A percentile compares a stretch with the other conserved stretches of the same genome.
Evolutionary conservation across 2,329 filamentous ascomycete species (phyloP).

Genomic region (Trichophyton mentagrophytes): DNA sequence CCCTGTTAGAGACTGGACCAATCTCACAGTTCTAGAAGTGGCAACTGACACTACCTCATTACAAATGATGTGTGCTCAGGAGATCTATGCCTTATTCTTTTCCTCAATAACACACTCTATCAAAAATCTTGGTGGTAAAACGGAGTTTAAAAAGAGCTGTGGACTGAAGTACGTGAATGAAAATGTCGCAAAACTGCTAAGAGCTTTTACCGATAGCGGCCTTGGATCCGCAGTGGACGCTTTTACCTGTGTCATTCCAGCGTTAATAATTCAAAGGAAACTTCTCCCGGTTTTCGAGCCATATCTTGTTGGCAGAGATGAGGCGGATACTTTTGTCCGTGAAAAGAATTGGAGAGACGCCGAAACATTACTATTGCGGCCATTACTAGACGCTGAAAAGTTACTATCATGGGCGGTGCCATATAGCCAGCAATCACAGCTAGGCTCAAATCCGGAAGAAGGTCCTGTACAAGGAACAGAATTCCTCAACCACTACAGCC

Average conservation of each 20-base stretch:
- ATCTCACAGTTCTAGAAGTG: constrained; percentile 13
- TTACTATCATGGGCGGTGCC: not conserved
- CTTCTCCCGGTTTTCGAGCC: not conserved
- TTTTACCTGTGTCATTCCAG: constrained; percentile 22
- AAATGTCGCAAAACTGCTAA: constrained; percentile 14
- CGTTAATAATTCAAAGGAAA: constrained; percentile 9
- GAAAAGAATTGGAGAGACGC: too few relatives aligned
- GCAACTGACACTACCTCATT: constrained; percentile 17
- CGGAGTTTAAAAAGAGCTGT: constrained; percentile 8
- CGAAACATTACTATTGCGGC: too few relatives aligned
- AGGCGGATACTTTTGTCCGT: too few relatives aligned
- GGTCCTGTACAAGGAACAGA: not conserved
- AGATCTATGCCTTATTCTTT: constrained; percentile 18
- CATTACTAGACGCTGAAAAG: not conserved
- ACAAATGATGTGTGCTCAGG: constrained; percentile 22
- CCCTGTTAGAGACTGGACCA: not conserved
- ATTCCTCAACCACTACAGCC: not conserved
- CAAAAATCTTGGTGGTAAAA: constrained; percentile 10
- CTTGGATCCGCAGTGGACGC: constrained; percentile 23
- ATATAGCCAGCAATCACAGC: not conserved
- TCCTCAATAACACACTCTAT: constrained; percentile 18
- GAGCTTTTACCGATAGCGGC: constrained; percentile 16
- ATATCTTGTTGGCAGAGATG: too few relatives aligned
- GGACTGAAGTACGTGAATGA: not conserved
- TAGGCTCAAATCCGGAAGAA: not conserved